Base-by-base conservation (phyloP, 176 grass and related monocot genomes). In the Phoenix roebelenii region DNA sequence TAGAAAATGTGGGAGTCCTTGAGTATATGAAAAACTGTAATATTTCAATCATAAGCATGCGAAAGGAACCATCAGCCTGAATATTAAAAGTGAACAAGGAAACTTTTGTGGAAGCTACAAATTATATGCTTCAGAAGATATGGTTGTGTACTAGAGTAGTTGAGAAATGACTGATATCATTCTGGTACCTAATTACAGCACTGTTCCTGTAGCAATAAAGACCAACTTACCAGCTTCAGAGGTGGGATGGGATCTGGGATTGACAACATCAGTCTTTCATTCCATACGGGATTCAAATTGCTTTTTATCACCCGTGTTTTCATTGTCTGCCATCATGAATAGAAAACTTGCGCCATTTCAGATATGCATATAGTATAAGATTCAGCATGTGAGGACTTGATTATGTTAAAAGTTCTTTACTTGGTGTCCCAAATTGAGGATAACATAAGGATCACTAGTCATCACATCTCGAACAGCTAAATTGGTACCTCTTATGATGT, bases 271-370 rank as follows among this genome's bases (percentile, higher is more conserved):
- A 92, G 73, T 18, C 79, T 77, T 78, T 92, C 93, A 18, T 98
- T 98, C 93, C 93, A 92, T 75, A 85, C 73, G 55, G 87, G 93
- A 72, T 92, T 88, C 49, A 98, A 76, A 56, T 68, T 98, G 63
- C 73, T 98, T 78, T 83, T 91, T 76, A 98, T 78, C 69, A 90
- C 87, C 60, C 89, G 89, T 63, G 93, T 92, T 80, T 79, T 98
- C 93, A 85, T 87, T 23, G 93, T 76, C 93, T 98, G 73, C 66
- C 88, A 66, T 19, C 65, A 29, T 58, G 16, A 74, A 39, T 57
- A 76, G 3, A 30, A n/a, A 77, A 16, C 23, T 62, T 0, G 15
- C 53, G 23, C 9, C 35, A 44, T 14, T 44, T 44, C 35, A 56
- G 12, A 57, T 14, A 32, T 35, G 54, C 51, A 18, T 35, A 15